Evolutionary conservation across 1,139 yeast species (phyloP).

Genomic region (Saccharomyces hybrid): DNA sequence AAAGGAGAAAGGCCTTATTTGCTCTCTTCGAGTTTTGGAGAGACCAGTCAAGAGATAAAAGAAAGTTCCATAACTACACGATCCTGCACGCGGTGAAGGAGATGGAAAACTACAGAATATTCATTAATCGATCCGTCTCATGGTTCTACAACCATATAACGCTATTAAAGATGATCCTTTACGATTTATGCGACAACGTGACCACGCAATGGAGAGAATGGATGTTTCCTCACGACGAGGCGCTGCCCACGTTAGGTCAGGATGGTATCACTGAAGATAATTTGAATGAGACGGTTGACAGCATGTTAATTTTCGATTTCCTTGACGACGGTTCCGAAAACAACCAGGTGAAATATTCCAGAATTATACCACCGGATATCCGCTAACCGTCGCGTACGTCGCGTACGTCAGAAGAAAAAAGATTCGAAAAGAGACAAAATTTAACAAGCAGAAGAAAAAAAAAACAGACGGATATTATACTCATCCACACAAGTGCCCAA

Average conservation of each 20-base stretch:
- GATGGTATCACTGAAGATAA: conserved; percentile 19
- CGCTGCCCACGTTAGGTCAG: conserved; percentile 23
- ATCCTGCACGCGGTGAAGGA: conserved; percentile 32
- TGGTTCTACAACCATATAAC: conserved; percentile 34
- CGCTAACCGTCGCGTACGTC: neutral
- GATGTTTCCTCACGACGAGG: conserved; percentile 28
- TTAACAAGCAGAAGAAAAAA: neutral
- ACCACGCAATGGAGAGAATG: conserved; percentile 31
- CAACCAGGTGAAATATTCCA: conserved; percentile 23
- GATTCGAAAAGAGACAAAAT: neutral
- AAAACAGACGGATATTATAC: neutral
- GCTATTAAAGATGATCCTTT: conserved; percentile 29
- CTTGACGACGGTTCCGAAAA: conserved; percentile 28
- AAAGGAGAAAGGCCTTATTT: conserved; percentile 31
- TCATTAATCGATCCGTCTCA: conserved; percentile 31
- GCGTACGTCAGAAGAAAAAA: too few relatives aligned
- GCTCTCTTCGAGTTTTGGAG: conserved; percentile 33
- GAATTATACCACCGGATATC: conserved; percentile 12
- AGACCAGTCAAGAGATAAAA: conserved; percentile 30
- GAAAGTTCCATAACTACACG: conserved; percentile 25
- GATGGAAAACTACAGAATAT: conserved; percentile 32
- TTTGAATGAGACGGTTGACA: conserved; percentile 26
- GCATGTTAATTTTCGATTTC: conserved; percentile 25
- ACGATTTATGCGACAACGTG: conserved; percentile 31
- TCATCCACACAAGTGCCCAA: neutral